These are phyloP conservation scores for Akanthomyces lecanii DNA, from an alignment of 2,329 filamentous ascomycete species.

Conservation along the genomic window DNA sequence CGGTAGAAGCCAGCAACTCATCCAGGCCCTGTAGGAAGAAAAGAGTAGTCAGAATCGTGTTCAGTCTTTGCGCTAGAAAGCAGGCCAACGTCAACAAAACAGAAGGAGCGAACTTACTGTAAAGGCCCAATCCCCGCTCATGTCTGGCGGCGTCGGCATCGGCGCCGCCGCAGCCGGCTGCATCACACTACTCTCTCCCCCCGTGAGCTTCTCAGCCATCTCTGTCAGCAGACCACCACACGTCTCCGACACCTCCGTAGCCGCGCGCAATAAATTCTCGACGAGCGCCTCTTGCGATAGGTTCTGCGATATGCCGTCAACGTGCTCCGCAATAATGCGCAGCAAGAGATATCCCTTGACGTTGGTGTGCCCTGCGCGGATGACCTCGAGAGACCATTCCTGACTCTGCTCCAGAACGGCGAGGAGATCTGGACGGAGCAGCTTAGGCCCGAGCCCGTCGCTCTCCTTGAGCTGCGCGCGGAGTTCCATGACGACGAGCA, in stretches of 20 bases:
- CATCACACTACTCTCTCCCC: not conserved
- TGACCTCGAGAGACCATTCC: constrained; percentile 34
- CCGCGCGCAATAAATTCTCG: constrained; percentile 22
- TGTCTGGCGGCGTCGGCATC: constrained; percentile 8
- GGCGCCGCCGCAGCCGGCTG: not conserved
- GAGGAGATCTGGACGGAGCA: constrained; percentile 39
- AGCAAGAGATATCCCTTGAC: constrained; percentile 48
- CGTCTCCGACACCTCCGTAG: not conserved
- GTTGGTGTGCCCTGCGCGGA: constrained; percentile 52
- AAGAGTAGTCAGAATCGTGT: not conserved
- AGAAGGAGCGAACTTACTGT: not conserved
- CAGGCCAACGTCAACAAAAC: not conserved
- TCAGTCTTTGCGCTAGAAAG: not conserved
- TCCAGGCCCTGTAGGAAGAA: not conserved
- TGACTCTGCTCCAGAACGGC: constrained; percentile 38
- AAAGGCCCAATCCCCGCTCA: constrained; percentile 4
- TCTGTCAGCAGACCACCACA: not conserved
- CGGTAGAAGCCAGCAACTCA: constrained; percentile 3
- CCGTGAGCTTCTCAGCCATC: constrained; percentile 8
- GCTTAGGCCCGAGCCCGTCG: constrained; percentile 31
- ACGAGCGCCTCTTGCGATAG: constrained; percentile 30
- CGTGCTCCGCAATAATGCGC: constrained; percentile 34
- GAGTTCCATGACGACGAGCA: constrained; percentile 40
- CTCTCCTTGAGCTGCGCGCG: constrained; percentile 38
- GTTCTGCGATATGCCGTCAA: constrained; percentile 38